Evolutionary conservation across 257 asterid genomes (phyloP).

Genomic region (Datura wrightii): DNA sequence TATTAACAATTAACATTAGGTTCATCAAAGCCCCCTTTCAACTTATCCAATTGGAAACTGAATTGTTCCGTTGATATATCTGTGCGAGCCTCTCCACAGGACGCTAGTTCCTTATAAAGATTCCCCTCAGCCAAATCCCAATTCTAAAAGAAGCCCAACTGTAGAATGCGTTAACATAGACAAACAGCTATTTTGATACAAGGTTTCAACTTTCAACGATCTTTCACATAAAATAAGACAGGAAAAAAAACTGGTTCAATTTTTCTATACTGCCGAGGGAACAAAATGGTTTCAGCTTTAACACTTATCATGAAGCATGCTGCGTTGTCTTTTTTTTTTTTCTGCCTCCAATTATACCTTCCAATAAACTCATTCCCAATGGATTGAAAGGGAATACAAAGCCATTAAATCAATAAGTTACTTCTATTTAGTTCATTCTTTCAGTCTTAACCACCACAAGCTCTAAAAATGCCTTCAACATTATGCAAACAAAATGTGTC

Average conservation of each 20-base stretch:
- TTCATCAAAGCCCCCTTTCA: background rate
- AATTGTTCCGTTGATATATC: background rate
- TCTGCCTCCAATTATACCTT: background rate
- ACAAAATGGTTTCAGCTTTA: background rate
- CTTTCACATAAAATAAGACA: background rate
- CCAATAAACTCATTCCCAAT: background rate
- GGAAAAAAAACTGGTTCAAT: background rate
- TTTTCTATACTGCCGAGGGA: background rate
- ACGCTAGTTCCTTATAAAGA: background rate
- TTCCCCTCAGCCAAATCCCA: constrained; percentile 4
- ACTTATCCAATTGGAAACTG: background rate
- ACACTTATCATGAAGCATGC: background rate
- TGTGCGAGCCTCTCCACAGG: background rate
- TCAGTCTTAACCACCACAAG: background rate
- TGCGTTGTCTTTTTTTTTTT: background rate
- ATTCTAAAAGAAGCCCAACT: background rate
- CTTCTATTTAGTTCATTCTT: constrained; percentile 3
- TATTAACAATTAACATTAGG: background rate
- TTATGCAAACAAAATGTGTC: background rate
- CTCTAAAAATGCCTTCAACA: background rate
- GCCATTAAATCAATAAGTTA: background rate
- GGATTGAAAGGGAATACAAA: constrained; percentile 7
- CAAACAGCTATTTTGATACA: background rate
- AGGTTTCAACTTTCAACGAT: background rate
- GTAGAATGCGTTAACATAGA: background rate